Conservation (phyloP, 257 asterid genomes). For the Solanum lycopersicoides region DNA sequence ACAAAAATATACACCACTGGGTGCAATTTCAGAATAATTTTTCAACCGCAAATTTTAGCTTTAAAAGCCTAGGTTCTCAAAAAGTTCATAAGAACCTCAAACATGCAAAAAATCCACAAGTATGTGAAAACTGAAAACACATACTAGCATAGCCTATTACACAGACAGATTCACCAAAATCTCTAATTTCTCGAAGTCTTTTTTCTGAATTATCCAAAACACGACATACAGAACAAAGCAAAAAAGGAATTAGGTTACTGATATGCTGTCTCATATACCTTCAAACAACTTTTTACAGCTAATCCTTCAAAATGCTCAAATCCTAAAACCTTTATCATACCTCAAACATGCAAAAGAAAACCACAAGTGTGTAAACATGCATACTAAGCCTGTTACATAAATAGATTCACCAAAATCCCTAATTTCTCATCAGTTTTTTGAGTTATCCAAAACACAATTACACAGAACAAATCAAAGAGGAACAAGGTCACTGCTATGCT, state of each 20-base stretch:
- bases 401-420: neutral
- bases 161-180: neutral
- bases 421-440: neutral
- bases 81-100: neutral
- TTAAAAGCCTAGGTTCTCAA: neutral
- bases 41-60: neutral
- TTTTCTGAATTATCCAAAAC: neutral
- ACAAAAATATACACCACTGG: neutral
- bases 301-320: neutral
- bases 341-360: neutral
- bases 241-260: neutral
- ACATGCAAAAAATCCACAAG: neutral
- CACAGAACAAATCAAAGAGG: neutral
- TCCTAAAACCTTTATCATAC: neutral
- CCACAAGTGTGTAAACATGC: neutral
- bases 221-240: neutral
- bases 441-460: neutral
- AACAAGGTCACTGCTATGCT: neutral
- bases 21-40: neutral
- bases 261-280: neutral
- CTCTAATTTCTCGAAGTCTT: neutral
- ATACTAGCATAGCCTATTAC: neutral
- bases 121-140: neutral
- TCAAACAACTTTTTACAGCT: neutral
- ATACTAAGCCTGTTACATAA: neutral